These are phyloP conservation scores for Starmerella vitae DNA, from an alignment of 805 yeast species.

Conservation along the genomic window DNA sequence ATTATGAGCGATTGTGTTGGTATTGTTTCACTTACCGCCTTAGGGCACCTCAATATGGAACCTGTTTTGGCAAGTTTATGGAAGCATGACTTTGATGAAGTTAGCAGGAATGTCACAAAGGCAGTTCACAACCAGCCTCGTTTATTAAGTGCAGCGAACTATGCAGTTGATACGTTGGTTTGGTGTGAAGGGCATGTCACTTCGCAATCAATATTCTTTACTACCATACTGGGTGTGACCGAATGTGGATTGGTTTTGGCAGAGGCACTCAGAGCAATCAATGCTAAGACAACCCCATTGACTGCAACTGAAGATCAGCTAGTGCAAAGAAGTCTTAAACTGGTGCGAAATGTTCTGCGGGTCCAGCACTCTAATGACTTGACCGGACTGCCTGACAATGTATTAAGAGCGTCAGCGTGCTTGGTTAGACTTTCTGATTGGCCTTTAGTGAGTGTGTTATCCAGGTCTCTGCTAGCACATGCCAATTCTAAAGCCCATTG, in stretches of 20 bases:
- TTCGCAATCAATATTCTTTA: conserved; percentile 28
- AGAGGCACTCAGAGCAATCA: conserved; percentile 22
- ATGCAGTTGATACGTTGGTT: conserved; percentile 30
- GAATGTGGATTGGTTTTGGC: conserved; percentile 29
- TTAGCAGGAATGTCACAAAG: conserved; percentile 24
- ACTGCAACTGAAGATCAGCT: conserved; percentile 17
- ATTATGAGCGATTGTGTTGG: conserved; percentile 34
- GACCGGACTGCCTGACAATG: conserved; percentile 4
- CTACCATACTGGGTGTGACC: conserved; percentile 26
- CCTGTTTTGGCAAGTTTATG: conserved; percentile 31
- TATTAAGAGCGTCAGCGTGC: conserved; percentile 13
- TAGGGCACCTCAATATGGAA: conserved; percentile 28
- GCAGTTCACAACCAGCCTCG: conserved; percentile 21
- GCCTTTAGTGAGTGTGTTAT: conserved; percentile 16
- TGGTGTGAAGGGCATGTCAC: conserved; percentile 29
- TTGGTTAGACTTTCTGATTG: conserved; percentile 14
- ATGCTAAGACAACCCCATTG: conserved; percentile 9
- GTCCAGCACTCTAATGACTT: conserved; percentile 4
- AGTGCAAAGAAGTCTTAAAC: conserved; percentile 17
- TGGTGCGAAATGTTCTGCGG: conserved; percentile 11
- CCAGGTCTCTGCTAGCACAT: conserved; percentile 11
- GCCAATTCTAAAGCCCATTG: no score
- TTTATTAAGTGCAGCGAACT: conserved; percentile 28
- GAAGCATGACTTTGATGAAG: conserved; percentile 30
- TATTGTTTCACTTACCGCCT: conserved; percentile 29